Evolutionary conservation across 768 basidiomycete species (phyloP), one percentile per base, ranked within the genome.

Genomic region (Hypholoma sublateritium): DNA sequence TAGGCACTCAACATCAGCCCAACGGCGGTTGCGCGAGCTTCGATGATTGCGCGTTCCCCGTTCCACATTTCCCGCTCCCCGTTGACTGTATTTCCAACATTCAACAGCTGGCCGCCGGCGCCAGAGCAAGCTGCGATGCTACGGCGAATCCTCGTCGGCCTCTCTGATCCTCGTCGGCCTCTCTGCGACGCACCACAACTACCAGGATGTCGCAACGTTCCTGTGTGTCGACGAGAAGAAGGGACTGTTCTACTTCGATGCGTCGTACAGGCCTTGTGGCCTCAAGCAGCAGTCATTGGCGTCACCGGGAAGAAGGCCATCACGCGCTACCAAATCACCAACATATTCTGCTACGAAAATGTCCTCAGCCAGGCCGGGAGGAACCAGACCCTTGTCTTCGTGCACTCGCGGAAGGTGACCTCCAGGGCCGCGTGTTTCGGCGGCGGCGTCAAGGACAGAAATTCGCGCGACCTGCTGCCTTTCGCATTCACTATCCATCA

Each of bases 241-340:
- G 70, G 96, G 97, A 0, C 76, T 99, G 0, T 99, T 99, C 77
- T 96, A 95, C 77, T 99, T 99, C 66, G 96, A 99, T 63, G 89
- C 94, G 0, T 85, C 92, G 0, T 96, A 92, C 67, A 83, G 97
- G 39, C 96, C 96, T 17, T 98, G 97, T 67, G 91, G 88, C 2
- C 86, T 99, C 17, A 93, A 95, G 67, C 95, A 98, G 65, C 93
- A 97, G 67, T 98, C 73, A 86, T 98, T 57, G 97, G 97, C 39
- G 86, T 99, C 56, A 98, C 96, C 0, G 97, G 98, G 79, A 98
- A 98, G 82, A 98, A 97, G 72, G 97, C 97, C 0, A 98, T 98
- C 80, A 98, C 95, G 71, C 87, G 97, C 5, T 94, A 95, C 68
- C 96, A 98, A 70, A 87, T 98, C 59, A 96, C 93, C 83, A 99